Percentiles rank a stretch among this genome's conserved stretches.
Evolutionary conservation across 2,329 filamentous ascomycete species (phyloP).

Genomic region (Bretziella fagacearum): DNA sequence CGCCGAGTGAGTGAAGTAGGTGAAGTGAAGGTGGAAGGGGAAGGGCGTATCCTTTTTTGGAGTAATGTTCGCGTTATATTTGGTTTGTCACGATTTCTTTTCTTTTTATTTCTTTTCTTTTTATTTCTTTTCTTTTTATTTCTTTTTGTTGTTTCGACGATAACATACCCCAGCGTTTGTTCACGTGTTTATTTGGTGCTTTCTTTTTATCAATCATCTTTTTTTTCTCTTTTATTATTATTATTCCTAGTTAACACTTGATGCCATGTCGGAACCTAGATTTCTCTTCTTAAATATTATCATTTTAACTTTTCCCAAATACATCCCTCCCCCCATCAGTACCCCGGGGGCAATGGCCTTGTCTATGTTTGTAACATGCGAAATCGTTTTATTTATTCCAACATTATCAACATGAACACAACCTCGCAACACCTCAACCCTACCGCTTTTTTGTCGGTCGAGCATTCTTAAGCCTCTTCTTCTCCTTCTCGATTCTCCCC

Average conservation of each 20-base stretch:
- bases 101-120: constrained; percentile 10
- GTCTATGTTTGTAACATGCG: too few species aligned
- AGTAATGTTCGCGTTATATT: neutral
- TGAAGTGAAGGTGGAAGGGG: neutral
- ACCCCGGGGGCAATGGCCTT: too few species aligned
- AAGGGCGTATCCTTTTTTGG: too few species aligned
- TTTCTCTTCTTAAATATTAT: too few species aligned
- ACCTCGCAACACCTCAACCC: neutral
- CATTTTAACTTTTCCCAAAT: too few species aligned
- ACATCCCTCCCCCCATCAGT: too few species aligned
- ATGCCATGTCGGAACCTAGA: too few species aligned
- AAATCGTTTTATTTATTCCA: too few species aligned
- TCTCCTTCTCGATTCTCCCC: constrained; percentile 59
- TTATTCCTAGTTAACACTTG: too few species aligned
- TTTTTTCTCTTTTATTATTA: neutral
- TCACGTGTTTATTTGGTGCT: too few species aligned
- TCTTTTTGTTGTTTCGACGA: too few species aligned
- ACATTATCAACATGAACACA: neutral
- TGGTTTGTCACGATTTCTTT: neutral
- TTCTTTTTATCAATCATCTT: neutral
- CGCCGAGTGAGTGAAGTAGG: constrained; percentile 17
- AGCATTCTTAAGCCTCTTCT: constrained; percentile 72
- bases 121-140: constrained; percentile 8
- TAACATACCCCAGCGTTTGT: neutral
- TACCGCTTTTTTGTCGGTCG: constrained; percentile 48